Evolutionary conservation across 345 rosid species (phyloP).

Genomic region (Arabidopsis suecica): DNA sequence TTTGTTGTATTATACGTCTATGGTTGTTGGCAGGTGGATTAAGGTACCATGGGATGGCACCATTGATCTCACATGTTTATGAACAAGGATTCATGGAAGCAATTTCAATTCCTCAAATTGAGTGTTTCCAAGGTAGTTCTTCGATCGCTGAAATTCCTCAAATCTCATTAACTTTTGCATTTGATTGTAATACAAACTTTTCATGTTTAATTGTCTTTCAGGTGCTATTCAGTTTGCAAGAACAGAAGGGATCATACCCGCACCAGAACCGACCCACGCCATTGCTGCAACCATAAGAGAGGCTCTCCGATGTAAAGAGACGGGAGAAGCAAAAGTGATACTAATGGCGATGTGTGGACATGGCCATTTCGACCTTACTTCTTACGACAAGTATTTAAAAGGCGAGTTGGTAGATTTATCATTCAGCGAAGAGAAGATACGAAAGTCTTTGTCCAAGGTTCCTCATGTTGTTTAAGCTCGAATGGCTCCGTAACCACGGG

Average conservation of each 20-base stretch:
- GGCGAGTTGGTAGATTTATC: slow-evolving; percentile 81
- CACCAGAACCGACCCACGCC: slow-evolving; percentile 94
- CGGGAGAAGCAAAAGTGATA: slow-evolving; percentile 86
- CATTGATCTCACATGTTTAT: slow-evolving; percentile 80
- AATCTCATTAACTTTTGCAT: background rate
- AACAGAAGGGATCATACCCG: slow-evolving; percentile 87
- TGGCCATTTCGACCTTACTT: slow-evolving; percentile 86
- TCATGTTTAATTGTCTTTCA: slow-evolving; percentile 38
- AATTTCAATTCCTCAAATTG: slow-evolving; percentile 77
- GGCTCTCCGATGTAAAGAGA: slow-evolving; percentile 78
- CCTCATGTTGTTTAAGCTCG: slow-evolving; percentile 53
- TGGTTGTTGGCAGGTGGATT: slow-evolving; percentile 65
- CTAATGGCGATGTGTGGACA: slow-evolving; percentile 96
- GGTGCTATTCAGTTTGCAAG: slow-evolving; percentile 91
- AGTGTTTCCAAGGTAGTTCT: slow-evolving; percentile 77
- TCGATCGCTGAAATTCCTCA: background rate
- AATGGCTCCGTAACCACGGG: background rate
- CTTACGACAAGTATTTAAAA: slow-evolving; percentile 79
- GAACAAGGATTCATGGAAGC: slow-evolving; percentile 91
- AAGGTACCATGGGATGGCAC: slow-evolving; percentile 98
- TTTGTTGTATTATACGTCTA: background rate
- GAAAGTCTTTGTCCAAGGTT: slow-evolving; percentile 67
- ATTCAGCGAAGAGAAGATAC: slow-evolving; percentile 66
- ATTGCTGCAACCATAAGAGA: slow-evolving; percentile 93
- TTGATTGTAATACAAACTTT: slow-evolving; percentile 16